These are phyloP conservation scores for Protomyces gravidus DNA, from an alignment of 1,139 yeast species.

Conservation along the genomic window DNA sequence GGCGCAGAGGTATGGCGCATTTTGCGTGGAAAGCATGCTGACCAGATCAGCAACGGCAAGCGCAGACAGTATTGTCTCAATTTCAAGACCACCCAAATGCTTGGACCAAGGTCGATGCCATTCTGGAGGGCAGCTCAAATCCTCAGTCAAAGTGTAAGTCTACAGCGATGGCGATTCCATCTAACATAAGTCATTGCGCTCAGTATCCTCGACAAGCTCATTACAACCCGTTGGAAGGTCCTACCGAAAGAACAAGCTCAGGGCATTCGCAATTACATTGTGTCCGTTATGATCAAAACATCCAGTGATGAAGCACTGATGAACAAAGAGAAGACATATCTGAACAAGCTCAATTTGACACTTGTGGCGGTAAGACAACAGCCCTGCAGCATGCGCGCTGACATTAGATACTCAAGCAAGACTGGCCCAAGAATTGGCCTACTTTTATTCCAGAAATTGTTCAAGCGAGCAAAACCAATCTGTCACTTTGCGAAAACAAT, in stretches of 20 bases:
- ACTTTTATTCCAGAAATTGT: slow-evolving; percentile 92
- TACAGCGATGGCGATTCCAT: slow-evolving; percentile 4
- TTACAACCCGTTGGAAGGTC: slow-evolving; percentile 89
- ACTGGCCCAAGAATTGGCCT: slow-evolving; percentile 99
- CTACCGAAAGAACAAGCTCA: slow-evolving; percentile 72
- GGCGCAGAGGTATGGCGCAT: slow-evolving; percentile 42
- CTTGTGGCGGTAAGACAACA: slow-evolving; percentile 49
- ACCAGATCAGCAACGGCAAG: slow-evolving; percentile 56
- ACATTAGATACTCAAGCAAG: slow-evolving; percentile 80
- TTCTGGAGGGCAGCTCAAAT: slow-evolving; percentile 70
- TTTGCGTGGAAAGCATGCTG: slow-evolving; percentile 25
- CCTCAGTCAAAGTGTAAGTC: slow-evolving; percentile 71
- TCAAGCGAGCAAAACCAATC: slow-evolving; percentile 72
- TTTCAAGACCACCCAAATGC: slow-evolving; percentile 94
- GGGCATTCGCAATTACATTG: slow-evolving; percentile 89
- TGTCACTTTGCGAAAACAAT: slow-evolving; percentile 94
- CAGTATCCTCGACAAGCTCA: slow-evolving; percentile 80
- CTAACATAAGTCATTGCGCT: slow-evolving; percentile 56
- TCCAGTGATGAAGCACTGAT: slow-evolving; percentile 82
- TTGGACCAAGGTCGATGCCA: slow-evolving; percentile 91
- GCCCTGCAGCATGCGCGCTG: neutral
- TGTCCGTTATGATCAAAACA: slow-evolving; percentile 86
- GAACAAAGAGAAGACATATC: slow-evolving; percentile 69
- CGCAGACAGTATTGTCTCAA: slow-evolving; percentile 76
- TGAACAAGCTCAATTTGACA: slow-evolving; percentile 89